Evolutionary conservation across 495 filamentous ascomycete genomes (phyloP), one percentile per base, ranked within the genome.

Genomic region (Podospora pseudopauciseta): DNA sequence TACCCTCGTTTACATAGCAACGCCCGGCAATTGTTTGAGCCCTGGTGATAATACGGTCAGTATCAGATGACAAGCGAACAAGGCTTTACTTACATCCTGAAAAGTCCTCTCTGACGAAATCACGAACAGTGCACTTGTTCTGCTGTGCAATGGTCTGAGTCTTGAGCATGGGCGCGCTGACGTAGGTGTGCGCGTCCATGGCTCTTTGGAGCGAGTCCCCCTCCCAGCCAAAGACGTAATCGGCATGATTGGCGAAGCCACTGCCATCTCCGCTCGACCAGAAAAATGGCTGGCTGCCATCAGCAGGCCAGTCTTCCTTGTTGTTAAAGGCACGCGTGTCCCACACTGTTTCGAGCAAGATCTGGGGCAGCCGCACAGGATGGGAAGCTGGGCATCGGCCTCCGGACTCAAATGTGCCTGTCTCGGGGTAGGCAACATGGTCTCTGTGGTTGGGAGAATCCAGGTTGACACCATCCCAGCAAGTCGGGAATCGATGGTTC

Each of bases 221-320:
- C 69, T 79, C 72, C 80, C 78, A 82, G 49, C 79, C 80, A 67
- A 81, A 81, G 44, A 83, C 77, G 67, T 83, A 83, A 64, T 82
- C 81, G 54, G 74, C 80, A 63, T 83, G 80, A 60, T 78, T 77
- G 23, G 80, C 78, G 66, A 76, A 74, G 1, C 80, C 80, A 49
- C 75, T 78, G n/a, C 75, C 78, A 28, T 82, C 74, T 39, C 80
- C 79, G 27, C 75, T 81, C 16, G 72, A 75, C 39, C 78, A 74
- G 5, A 80, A 72, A 63, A 81, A 78, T 20, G 80, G 80, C 65
- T 81, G 76, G 67, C 73, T 73, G 66, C 76, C 79, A 64, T 80
- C 77, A 56, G 72, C 70, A 15, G 79, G 79, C 79, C 80, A 82
- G 54, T 79, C 69, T 20, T 66, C 72, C 65, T 71, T 71, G 68